Evolutionary conservation across 495 filamentous ascomycete species (phyloP).

Genomic region (Penicillium paxilli): DNA sequence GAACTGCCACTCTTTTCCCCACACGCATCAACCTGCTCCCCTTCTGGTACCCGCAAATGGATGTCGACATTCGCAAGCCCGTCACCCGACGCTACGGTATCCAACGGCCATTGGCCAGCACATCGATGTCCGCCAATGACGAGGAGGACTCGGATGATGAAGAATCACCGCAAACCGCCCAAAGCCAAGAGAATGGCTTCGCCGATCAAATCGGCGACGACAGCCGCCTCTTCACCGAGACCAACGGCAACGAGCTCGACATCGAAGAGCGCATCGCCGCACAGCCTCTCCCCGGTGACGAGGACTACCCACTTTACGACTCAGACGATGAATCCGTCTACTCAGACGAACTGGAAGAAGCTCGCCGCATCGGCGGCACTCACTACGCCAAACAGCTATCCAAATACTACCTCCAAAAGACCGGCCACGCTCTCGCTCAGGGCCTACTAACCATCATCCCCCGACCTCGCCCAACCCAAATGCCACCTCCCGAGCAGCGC

Average conservation of each 20-base stretch:
- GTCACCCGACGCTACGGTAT: constrained; percentile 85
- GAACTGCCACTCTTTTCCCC: constrained; percentile 82
- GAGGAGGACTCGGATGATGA: constrained; percentile 67
- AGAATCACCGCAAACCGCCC: constrained; percentile 29
- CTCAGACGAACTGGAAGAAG: constrained; percentile 68
- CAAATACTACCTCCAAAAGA: constrained; percentile 43
- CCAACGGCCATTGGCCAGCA: constrained; percentile 70
- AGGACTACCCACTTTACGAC: constrained; percentile 87
- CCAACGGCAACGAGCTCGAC: constrained; percentile 59
- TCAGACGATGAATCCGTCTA: constrained; percentile 81
- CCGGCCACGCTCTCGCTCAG: constrained; percentile 39
- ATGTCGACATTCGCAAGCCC: constrained; percentile 94
- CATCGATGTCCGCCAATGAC: constrained; percentile 73
- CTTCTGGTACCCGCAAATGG: constrained; percentile 99
- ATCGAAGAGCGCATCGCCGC: constrained; percentile 72
- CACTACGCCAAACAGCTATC: constrained; percentile 61
- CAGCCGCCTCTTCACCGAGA: constrained; percentile 33
- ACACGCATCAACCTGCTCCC: constrained; percentile 86
- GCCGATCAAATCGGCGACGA: constrained; percentile 21
- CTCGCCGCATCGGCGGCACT: constrained; percentile 68
- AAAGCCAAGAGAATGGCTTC: constrained; percentile 3
- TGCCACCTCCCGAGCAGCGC: constrained; percentile 51
- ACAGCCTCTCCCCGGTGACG: constrained; percentile 55
- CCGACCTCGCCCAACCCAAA: constrained; percentile 57
- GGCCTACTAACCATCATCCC: constrained; percentile 56